Percentiles rank a stretch among this genome's conserved stretches.
Evolutionary conservation across 1,284 basidiomycete species (phyloP).

Genomic region (Cutaneotrichosporon sp.): DNA sequence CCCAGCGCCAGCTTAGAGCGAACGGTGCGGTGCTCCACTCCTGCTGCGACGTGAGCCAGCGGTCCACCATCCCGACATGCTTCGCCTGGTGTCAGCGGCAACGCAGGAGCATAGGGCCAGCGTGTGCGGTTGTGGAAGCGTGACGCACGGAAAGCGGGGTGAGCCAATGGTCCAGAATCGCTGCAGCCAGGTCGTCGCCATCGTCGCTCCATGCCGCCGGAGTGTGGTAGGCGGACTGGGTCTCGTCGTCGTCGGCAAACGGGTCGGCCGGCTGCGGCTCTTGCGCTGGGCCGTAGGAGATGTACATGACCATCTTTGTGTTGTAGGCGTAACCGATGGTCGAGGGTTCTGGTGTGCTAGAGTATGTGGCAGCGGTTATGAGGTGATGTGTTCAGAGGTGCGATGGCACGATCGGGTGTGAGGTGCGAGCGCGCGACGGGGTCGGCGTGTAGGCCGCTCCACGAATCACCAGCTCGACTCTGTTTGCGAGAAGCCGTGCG

Average conservation of each 20-base stretch:
- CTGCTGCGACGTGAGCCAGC: neutral
- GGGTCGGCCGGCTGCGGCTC: neutral
- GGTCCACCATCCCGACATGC: neutral
- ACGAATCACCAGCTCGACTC: neutral
- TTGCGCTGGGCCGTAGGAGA: neutral
- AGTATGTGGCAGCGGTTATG: neutral
- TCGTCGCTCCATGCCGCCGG: neutral
- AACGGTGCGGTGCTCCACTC: neutral
- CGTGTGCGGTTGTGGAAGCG: no score
- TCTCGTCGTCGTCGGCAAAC: neutral
- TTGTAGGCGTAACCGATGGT: no score
- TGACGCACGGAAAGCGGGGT: conserved; percentile 1
- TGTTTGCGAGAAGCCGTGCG: neutral
- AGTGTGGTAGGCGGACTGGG: neutral
- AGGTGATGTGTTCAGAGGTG: neutral
- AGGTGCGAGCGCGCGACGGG: neutral
- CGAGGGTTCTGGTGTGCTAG: no score
- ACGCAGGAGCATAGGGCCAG: no score
- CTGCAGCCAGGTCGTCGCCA: neutral
- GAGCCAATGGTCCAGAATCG: neutral
- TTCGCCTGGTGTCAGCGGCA: neutral
- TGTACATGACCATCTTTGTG: neutral
- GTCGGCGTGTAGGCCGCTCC: neutral
- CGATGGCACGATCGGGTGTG: neutral
- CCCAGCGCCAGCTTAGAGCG: neutral